Conservation (phyloP, 2,329 filamentous ascomycete genomes). For the Colletotrichum sidae region DNA sequence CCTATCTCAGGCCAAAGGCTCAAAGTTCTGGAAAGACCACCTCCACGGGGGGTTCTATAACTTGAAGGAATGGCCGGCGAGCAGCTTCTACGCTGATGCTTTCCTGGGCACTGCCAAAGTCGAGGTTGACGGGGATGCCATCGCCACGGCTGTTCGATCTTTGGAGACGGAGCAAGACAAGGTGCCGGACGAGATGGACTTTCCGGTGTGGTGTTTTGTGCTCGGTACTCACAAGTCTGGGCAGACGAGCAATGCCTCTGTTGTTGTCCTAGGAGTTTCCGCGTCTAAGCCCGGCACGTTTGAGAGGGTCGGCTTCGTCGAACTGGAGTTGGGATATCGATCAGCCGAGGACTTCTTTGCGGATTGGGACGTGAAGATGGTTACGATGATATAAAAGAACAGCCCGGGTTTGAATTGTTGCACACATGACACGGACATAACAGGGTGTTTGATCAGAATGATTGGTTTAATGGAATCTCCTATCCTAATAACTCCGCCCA, state of each 20-base stretch:
- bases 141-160: background rate
- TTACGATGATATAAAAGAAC: too few relatives aligned
- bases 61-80: conserved; percentile 3
- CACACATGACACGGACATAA: too few relatives aligned
- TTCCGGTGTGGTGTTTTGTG: background rate
- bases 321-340: conserved; percentile 1
- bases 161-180: fast-evolving
- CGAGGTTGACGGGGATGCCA: background rate
- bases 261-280: background rate
- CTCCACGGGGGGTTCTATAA: background rate
- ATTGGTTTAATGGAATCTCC: background rate
- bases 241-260: background rate
- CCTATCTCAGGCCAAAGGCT: background rate
- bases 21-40: background rate
- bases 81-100: background rate
- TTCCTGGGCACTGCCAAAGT: background rate
- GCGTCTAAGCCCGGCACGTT: fast-evolving
- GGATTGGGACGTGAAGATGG: too few relatives aligned
- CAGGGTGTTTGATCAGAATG: background rate
- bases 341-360: too few relatives aligned
- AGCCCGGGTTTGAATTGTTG: too few relatives aligned
- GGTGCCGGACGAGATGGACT: background rate
- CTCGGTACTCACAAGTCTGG: background rate
- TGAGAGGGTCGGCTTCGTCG: background rate
- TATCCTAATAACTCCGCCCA: background rate